These are phyloP conservation scores for Rhizopogon vulgaris DNA, from an alignment of 768 basidiomycete species.

Conservation along the genomic window DNA sequence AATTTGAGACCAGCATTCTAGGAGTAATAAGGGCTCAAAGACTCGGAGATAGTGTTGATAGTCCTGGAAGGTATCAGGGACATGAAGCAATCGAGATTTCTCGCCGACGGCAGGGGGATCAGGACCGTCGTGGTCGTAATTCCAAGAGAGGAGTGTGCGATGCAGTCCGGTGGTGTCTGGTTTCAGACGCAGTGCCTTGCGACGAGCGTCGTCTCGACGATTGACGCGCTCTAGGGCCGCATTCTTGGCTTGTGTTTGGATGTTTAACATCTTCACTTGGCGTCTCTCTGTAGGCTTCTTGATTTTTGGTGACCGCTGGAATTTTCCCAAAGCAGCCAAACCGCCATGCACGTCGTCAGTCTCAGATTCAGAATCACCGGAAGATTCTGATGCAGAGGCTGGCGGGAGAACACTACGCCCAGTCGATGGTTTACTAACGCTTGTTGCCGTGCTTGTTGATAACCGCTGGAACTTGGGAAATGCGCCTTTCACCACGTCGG, in stretches of 20 bases:
- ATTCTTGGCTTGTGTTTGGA: slow-evolving; percentile 37
- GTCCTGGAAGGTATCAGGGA: slow-evolving; percentile 64
- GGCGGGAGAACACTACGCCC: slow-evolving; percentile 7
- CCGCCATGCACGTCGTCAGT: slow-evolving; percentile 39
- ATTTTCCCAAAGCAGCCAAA: slow-evolving; percentile 48
- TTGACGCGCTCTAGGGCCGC: slow-evolving; percentile 44
- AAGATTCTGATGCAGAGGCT: slow-evolving; percentile 27
- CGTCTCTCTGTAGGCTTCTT: slow-evolving; percentile 54
- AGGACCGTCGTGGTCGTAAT: slow-evolving; percentile 63
- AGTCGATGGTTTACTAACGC: slow-evolving; percentile 25
- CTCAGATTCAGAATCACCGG: slow-evolving; percentile 43
- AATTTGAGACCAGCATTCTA: slow-evolving; percentile 91
- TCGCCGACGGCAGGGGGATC: slow-evolving; percentile 48
- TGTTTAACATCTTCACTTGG: slow-evolving; percentile 57
- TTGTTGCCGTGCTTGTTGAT: slow-evolving; percentile 22
- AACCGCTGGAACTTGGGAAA: slow-evolving; percentile 40
- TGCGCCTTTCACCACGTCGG: slow-evolving; percentile 28
- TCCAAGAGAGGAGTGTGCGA: slow-evolving; percentile 77
- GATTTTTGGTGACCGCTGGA: slow-evolving; percentile 57
- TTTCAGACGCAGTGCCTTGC: slow-evolving; percentile 62
- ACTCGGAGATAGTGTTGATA: slow-evolving; percentile 63
- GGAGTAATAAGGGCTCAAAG: slow-evolving; percentile 79
- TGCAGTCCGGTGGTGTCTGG: slow-evolving; percentile 82
- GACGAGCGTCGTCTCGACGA: slow-evolving; percentile 54
- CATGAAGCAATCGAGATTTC: slow-evolving; percentile 28